Evolutionary conservation across 805 yeast species (phyloP).

Genomic region (Saccharomycopsis fodiens): DNA sequence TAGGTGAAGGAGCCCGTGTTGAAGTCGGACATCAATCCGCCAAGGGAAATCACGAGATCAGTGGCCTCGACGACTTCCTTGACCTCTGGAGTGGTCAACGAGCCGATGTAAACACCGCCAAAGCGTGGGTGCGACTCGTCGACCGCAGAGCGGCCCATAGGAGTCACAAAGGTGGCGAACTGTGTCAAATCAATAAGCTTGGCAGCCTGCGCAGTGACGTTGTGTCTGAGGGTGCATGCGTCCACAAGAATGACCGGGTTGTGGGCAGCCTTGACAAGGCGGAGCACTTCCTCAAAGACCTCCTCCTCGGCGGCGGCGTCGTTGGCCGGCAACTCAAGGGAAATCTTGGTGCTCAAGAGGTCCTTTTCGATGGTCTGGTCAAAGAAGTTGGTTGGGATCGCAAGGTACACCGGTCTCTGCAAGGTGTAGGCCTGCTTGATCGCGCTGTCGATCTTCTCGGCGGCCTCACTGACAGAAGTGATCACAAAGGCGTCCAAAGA

Average conservation of each 20-base stretch:
- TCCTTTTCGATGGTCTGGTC: conserved; percentile 42
- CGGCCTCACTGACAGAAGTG: conserved; percentile 57
- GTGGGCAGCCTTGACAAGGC: conserved; percentile 47
- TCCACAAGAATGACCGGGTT: conserved; percentile 75
- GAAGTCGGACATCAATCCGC: conserved; percentile 81
- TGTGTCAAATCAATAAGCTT: conserved; percentile 58
- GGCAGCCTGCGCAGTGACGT: conserved; percentile 54
- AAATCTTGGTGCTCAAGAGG: conserved; percentile 56
- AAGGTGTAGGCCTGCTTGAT: conserved; percentile 61
- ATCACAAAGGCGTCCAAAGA: conserved; percentile 59
- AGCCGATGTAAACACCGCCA: conserved; percentile 83
- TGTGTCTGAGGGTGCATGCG: conserved; percentile 81
- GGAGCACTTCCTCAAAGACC: conserved; percentile 45
- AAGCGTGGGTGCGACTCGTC: conserved; percentile 66
- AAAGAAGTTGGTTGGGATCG: conserved; percentile 74
- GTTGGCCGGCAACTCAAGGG: conserved; percentile 49
- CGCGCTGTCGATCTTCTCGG: conserved; percentile 65
- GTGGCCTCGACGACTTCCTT: conserved; percentile 64
- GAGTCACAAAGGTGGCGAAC: conserved; percentile 79
- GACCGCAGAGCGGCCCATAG: conserved; percentile 82
- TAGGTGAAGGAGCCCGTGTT: conserved; percentile 77
- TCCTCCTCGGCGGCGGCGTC: conserved; percentile 57
- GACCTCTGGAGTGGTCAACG: conserved; percentile 67
- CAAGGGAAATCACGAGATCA: conserved; percentile 71
- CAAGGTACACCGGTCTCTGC: conserved; percentile 79